Evolutionary conservation across 306 rosid species (phyloP).

Genomic region (Adenanthera pavonina): DNA sequence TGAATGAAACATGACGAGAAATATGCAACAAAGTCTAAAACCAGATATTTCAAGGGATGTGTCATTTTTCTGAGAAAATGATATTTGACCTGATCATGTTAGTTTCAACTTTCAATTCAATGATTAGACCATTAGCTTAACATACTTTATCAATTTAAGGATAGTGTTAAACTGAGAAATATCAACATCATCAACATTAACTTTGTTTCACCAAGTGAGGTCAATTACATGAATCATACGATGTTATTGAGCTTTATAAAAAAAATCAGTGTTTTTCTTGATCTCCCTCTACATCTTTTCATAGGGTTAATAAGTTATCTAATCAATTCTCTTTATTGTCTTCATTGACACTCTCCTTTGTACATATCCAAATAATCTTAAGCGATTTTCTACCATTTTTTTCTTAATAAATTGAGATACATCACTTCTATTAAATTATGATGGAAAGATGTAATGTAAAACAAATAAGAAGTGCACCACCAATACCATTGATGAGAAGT

Average conservation of each 20-base stretch:
- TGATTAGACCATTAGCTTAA: neutral
- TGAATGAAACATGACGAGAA: neutral
- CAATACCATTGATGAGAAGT: neutral
- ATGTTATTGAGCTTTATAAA: too few species aligned
- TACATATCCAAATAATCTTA: too few species aligned
- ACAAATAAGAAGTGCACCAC: neutral
- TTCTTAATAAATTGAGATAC: too few species aligned
- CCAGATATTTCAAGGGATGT: neutral
- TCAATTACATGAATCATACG: too few species aligned
- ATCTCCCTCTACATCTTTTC: too few species aligned
- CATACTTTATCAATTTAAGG: neutral
- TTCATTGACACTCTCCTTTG: too few species aligned
- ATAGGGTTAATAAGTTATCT: too few species aligned
- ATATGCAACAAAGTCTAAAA: neutral
- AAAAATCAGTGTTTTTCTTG: too few species aligned
- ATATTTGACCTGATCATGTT: neutral
- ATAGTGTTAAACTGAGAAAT: neutral
- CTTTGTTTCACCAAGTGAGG: too few species aligned
- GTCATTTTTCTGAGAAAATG: neutral
- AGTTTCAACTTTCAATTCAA: neutral
- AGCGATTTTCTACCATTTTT: too few species aligned
- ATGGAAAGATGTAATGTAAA: neutral
- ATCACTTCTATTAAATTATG: too few species aligned
- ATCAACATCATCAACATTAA: neutral
- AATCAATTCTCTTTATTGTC: too few species aligned